Evolutionary conservation across 495 filamentous ascomycete species (phyloP), one percentile per base, ranked within the genome.

Genomic region (Penicillium dipodomyicola): DNA sequence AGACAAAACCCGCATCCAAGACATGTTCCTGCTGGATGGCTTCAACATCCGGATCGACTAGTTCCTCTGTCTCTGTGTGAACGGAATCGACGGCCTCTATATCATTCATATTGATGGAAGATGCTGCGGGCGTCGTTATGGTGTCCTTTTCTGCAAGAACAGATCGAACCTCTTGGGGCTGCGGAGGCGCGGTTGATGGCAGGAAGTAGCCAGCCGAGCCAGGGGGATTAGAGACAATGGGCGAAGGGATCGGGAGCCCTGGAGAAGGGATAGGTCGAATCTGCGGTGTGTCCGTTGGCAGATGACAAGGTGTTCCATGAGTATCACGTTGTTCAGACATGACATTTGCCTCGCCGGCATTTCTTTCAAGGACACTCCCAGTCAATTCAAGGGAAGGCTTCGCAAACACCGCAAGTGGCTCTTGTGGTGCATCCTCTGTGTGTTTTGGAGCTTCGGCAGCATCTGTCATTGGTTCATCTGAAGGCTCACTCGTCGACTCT

Each of bases 231-330:
- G 76, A 70, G 1, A 75, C 52, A 5, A 81, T 61, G 4, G 79
- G 77, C 8, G 79, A 80, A 1, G 77, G 76, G 32, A 73, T 65
- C 37, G 78, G 75, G 37, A 80, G 72, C 4, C 66, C 69, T 20
- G 77, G 73, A 23, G 77, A 79, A 43, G 74, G 70, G 20, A 80
- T 56, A 17, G 77, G 78, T 25, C 72, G 66, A 15, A 81, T 66
- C 11, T 72, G 74, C 5, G 79, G 79, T 5, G 77, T 78, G 46
- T 70, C 67, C 37, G 63, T 76, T 5, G 73, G 73, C 32, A 67
- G 55, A 35, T 65, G 61, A 12, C 52, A 33, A 20, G 49, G 20
- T 41, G 55, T 45, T 5, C 32, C 39, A 1, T 33, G 20, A n/a
- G 42, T 35, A 46, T 59, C 45, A 46, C 17, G 27, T 44, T 37